Base-by-base conservation (phyloP, 2,329 filamentous ascomycete species). In the Xylariaceae sp. region DNA sequence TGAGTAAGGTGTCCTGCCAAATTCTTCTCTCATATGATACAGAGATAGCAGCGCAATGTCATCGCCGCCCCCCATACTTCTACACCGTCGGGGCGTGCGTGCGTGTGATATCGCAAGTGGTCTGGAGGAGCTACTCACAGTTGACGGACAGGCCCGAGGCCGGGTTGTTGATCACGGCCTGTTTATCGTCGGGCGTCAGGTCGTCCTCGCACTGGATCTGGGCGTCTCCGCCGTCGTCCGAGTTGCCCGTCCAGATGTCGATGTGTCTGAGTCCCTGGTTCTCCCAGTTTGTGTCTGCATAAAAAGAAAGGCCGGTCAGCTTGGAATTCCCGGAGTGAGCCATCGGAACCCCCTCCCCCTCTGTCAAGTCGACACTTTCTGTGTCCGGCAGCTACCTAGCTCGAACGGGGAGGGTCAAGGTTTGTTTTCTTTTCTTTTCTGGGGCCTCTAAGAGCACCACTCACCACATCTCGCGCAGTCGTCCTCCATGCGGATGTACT, bases 231-330 rank as follows among this genome's bases (percentile, higher is more conserved):
- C 56, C 57, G 26, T 51, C 43, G 3, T 46, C 41, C 12, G 43
- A 54, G 10, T 49, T 55, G 3, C 61, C 60, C 8, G 57, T 59
- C 56, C 59, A 64, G 32, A 63, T 49, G 33, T 63, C 59, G 31
- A 60, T 52, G 39, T 60, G 56, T 26, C 43, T 43, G 11, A 47
- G 35, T 11, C 46, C 36, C 34, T 12, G 31, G 22, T 15, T 38
- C 27, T 26, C 31, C 29, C 13, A 14, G 17, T 16, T 30, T 32
- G 19, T 3, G 5, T 27, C 12, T 35, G 17, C n/a, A 15, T n/a
- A n/a, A 14, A 23, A 14, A 15, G 25, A 9, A 7, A 22, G 26
- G 18, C 7, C n/a, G n/a, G n/a, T n/a, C n/a, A n/a, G n/a, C n/a
- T n/a, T n/a, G n/a, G n/a, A n/a, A n/a, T n/a, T n/a, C n/a, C n/a